Conservation (phyloP, 148 eudicot species). For the Silene uniflora region DNA sequence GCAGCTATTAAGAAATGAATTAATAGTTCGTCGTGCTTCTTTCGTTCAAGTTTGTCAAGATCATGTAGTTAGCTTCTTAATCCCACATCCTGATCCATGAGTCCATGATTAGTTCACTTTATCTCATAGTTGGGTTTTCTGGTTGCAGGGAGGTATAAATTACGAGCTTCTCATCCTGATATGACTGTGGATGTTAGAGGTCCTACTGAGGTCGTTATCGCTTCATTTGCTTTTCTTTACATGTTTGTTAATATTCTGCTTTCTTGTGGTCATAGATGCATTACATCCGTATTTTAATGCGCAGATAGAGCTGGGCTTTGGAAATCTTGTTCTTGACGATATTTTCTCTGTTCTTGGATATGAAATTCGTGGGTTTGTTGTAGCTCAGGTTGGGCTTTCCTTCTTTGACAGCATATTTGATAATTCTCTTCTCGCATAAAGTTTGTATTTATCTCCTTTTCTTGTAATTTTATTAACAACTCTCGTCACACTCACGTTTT, state of each 20-base stretch:
- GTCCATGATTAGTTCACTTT: slow-evolving; percentile 11
- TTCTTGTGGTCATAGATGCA: not conserved
- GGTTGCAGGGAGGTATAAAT: slow-evolving; percentile 67
- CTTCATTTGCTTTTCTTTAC: slow-evolving; percentile 3
- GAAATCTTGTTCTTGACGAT: slow-evolving; percentile 62
- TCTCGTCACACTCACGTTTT: not conserved
- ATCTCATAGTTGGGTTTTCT: slow-evolving; percentile 11
- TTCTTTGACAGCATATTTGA: not conserved
- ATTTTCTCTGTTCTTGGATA: slow-evolving; percentile 83
- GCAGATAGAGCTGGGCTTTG: slow-evolving; percentile 96
- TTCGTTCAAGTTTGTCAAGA: not conserved
- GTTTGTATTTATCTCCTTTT: not conserved
- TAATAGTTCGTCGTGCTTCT: not conserved
- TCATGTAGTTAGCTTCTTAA: not conserved
- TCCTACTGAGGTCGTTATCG: slow-evolving; percentile 57
- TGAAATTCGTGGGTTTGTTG: slow-evolving; percentile 77
- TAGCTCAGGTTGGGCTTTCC: slow-evolving; percentile 69
- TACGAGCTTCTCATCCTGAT: slow-evolving; percentile 75
- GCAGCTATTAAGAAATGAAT: not conserved
- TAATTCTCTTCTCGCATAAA: not conserved
- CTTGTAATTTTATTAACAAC: slow-evolving; percentile 7
- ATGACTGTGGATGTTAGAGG: slow-evolving; percentile 68
- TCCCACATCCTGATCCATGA: slow-evolving; percentile 11
- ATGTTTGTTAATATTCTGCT: slow-evolving; percentile 2
- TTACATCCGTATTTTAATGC: not conserved